Evolutionary conservation across 495 filamentous ascomycete species (phyloP).

Genomic region (Aspergillus incahuasiensis): DNA sequence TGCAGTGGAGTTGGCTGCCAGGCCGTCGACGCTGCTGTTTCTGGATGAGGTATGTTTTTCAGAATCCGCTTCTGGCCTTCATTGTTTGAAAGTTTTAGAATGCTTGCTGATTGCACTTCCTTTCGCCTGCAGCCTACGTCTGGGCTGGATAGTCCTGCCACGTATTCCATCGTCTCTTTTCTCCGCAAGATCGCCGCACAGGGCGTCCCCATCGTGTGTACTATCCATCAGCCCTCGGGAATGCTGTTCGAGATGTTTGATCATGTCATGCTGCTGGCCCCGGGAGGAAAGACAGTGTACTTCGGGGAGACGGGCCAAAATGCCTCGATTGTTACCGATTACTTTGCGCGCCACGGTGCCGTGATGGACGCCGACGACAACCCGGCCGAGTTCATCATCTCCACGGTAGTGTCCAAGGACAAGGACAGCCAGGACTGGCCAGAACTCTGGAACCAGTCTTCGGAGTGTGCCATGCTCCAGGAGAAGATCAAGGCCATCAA

Average conservation of each 20-base stretch:
- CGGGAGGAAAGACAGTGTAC: constrained; percentile 68
- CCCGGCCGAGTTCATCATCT: constrained; percentile 87
- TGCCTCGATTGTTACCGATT: constrained; percentile 52
- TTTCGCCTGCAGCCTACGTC: too few relatives aligned
- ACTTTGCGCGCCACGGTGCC: constrained; percentile 73
- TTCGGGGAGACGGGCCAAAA: constrained; percentile 61
- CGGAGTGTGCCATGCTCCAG: too few relatives aligned
- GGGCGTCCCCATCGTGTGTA: constrained; percentile 68
- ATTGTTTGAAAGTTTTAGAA: too few relatives aligned
- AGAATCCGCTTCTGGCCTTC: too few relatives aligned
- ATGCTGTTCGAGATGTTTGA: constrained; percentile 73
- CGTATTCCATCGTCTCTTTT: constrained; percentile 62
- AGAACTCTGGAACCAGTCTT: too few relatives aligned
- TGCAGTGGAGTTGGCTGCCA: constrained; percentile 63
- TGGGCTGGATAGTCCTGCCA: constrained; percentile 59
- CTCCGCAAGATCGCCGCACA: constrained; percentile 59
- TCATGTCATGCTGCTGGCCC: constrained; percentile 61
- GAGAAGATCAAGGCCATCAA: too few relatives aligned
- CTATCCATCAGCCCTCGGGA: constrained; percentile 73
- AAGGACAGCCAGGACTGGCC: constrained; percentile 61
- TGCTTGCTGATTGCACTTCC: too few relatives aligned
- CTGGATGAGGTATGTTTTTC: too few relatives aligned
- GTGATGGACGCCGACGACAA: constrained; percentile 67
- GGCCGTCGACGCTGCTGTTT: constrained; percentile 66
- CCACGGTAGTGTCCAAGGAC: constrained; percentile 23